phyloP scores from a whole-genome alignment of 2,329 filamentous ascomycete genomes.

The Fusarium tanahbumbuense region DNA sequence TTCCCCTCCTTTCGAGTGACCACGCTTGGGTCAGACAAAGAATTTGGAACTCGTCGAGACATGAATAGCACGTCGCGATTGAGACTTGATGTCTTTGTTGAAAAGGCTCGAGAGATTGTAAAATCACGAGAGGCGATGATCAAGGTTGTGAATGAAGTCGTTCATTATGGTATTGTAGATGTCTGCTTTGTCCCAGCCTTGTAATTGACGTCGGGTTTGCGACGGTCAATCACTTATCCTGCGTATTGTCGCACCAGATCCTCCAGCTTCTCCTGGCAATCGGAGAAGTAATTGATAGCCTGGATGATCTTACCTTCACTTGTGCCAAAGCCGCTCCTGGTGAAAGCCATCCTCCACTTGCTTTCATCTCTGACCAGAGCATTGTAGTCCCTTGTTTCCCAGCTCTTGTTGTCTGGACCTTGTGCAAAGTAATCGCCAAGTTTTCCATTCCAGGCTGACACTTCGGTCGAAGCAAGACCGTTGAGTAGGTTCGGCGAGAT shows the following conservation, averaged over 20 bases:
- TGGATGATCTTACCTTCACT: slow-evolving; percentile 64
- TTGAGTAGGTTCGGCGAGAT: slow-evolving; percentile 65
- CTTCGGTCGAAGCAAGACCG: slow-evolving; percentile 56
- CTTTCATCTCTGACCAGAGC: slow-evolving; percentile 54
- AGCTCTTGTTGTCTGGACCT: slow-evolving; percentile 46
- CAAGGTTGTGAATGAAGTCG: slow-evolving; percentile 3
- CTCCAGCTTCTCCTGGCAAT: slow-evolving; percentile 66
- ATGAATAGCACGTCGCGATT: neutral
- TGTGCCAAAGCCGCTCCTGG: slow-evolving; percentile 58
- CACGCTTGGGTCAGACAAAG: no score
- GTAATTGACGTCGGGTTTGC: neutral
- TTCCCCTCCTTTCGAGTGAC: no score
- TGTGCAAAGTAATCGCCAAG: slow-evolving; percentile 48
- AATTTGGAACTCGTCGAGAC: neutral
- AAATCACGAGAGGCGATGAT: slow-evolving; percentile 18
- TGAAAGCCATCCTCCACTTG: slow-evolving; percentile 64
- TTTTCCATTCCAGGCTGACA: slow-evolving; percentile 48
- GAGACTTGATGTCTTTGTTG: slow-evolving; percentile 18
- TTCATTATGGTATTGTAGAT: slow-evolving; percentile 25
- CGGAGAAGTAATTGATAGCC: slow-evolving; percentile 69
- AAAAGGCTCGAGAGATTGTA: neutral
- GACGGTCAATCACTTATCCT: neutral
- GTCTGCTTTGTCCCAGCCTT: slow-evolving; percentile 13
- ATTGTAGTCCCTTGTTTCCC: slow-evolving; percentile 41
- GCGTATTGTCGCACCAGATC: slow-evolving; percentile 49